These are phyloP conservation scores for Cladobotryum mycophilum DNA, from an alignment of 2,329 filamentous ascomycete genomes.

Conservation along the genomic window DNA sequence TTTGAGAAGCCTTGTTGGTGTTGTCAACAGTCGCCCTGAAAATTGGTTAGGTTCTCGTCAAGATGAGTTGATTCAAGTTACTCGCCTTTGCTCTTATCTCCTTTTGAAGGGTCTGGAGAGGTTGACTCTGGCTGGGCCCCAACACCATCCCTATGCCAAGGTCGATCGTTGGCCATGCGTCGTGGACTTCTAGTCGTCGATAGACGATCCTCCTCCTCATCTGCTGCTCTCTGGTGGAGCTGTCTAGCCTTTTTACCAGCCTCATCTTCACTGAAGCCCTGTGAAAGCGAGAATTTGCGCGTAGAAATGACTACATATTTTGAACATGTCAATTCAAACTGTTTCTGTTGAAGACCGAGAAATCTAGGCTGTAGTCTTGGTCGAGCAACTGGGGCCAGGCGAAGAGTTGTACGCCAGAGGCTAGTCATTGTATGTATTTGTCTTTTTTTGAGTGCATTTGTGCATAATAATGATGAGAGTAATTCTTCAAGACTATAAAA, in stretches of 20 bases:
- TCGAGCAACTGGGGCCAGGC: no score
- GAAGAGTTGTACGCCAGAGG: no score
- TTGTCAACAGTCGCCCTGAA: constrained; percentile 68
- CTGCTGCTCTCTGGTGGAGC: constrained; percentile 16
- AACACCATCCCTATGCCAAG: constrained; percentile 60
- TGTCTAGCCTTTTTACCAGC: constrained; percentile 10
- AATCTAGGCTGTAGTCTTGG: no score
- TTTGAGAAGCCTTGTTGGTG: constrained; percentile 73
- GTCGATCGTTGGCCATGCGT: constrained; percentile 52
- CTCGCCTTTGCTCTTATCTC: constrained; percentile 28
- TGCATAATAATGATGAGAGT: no score
- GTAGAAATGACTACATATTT: not conserved
- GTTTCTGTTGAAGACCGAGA: no score
- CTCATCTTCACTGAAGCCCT: constrained; percentile 12
- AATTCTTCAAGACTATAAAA: no score
- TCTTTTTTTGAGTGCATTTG: no score
- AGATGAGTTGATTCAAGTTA: not conserved
- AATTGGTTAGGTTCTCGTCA: not conserved
- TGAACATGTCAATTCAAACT: not conserved
- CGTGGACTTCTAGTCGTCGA: constrained; percentile 31
- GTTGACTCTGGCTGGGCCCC: constrained; percentile 30
- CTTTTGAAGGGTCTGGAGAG: constrained; percentile 20
- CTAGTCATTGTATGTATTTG: no score
- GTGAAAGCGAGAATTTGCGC: constrained; percentile 19
- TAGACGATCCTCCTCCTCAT: constrained; percentile 17